Evolutionary conservation across 2,329 filamentous ascomycete genomes (phyloP).

Genomic region (Orbilia oligospora): DNA sequence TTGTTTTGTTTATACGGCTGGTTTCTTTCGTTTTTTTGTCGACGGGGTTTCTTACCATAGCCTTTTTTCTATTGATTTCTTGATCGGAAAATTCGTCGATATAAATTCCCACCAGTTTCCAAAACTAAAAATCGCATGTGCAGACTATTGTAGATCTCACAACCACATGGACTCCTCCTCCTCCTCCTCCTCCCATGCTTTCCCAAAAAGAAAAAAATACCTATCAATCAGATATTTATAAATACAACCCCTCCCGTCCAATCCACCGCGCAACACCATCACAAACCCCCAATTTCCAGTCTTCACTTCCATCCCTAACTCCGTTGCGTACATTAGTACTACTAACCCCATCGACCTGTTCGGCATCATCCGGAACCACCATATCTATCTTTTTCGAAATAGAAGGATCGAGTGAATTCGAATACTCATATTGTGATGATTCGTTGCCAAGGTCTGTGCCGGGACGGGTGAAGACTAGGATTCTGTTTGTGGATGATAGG

Average conservation of each 20-base stretch:
- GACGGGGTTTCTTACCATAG: neutral
- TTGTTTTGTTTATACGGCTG: too few relatives aligned
- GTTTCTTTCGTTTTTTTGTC: too few relatives aligned
- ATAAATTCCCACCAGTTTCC: too few relatives aligned
- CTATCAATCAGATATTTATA: neutral
- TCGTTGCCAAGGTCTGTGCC: conserved; percentile 16
- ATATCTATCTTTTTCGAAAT: conserved; percentile 27
- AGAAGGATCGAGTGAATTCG: conserved; percentile 4
- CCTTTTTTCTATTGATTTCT: too few relatives aligned
- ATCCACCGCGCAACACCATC: conserved; percentile 30
- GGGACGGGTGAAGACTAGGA: conserved; percentile 40
- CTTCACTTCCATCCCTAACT: neutral
- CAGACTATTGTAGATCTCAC: too few relatives aligned
- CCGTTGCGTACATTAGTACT: conserved; percentile 39
- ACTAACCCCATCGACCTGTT: conserved; percentile 25
- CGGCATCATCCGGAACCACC: conserved; percentile 7
- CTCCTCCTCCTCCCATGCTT: too few relatives aligned
- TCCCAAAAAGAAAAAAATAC: neutral
- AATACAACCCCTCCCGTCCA: conserved; percentile 36
- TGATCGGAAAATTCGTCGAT: too few relatives aligned
- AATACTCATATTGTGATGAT: conserved; percentile 21
- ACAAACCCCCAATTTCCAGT: conserved; percentile 34
- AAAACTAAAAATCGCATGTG: too few relatives aligned
- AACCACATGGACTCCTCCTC: too few relatives aligned
- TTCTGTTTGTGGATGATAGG: conserved; percentile 30